phyloP scores from a whole-genome alignment of 345 rosid species.

The Sisymbrium altissimum region DNA sequence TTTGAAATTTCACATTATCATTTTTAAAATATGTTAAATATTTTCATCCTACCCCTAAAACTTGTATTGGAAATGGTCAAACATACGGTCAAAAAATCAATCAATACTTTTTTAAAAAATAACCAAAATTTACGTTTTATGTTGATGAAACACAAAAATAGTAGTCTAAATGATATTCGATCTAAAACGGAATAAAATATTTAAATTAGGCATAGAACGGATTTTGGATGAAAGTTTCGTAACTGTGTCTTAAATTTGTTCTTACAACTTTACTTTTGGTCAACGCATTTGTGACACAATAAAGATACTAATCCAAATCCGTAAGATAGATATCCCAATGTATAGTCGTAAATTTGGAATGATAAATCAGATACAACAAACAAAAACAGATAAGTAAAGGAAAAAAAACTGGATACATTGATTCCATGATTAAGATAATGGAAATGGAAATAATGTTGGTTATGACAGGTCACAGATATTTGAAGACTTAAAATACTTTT shows the following conservation, averaged over 20 bases:
- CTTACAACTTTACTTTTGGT: neutral
- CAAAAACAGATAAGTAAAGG: no score
- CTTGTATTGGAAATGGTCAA: neutral
- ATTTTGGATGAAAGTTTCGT: neutral
- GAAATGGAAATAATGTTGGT: slow-evolving; percentile 13
- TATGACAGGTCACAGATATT: slow-evolving; percentile 29
- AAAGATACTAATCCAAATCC: neutral
- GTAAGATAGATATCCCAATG: neutral
- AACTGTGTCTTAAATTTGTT: neutral
- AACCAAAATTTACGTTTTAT: neutral
- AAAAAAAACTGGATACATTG: neutral
- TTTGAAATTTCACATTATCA: neutral
- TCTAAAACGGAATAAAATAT: neutral
- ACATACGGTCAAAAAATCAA: neutral
- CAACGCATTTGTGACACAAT: neutral
- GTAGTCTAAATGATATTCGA: neutral
- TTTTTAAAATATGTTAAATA: neutral
- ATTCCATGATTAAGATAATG: slow-evolving; percentile 6
- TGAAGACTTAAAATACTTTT: neutral
- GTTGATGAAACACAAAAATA: neutral
- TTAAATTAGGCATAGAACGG: neutral
- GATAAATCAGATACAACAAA: neutral
- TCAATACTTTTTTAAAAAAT: neutral
- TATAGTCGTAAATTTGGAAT: neutral
- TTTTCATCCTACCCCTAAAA: neutral